Evolutionary conservation across 2,329 filamentous ascomycete species (phyloP), one percentile per base, ranked within the genome.

Genomic region (Emericellopsis cladophorae): DNA sequence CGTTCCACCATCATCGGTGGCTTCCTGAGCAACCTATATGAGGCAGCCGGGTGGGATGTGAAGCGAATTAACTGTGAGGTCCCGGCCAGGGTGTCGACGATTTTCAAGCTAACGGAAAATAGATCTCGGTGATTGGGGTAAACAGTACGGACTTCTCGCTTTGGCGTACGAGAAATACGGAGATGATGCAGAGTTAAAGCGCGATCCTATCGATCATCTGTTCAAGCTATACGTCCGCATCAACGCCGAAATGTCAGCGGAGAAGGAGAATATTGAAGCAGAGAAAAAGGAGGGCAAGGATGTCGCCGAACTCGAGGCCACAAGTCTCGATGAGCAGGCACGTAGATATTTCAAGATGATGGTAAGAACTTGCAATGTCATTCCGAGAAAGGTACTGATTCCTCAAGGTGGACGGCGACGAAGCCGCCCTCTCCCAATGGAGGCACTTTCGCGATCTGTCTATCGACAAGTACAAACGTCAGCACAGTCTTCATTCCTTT

Each of bases 211-310:
- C 54, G 83, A 84, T 58, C 85, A 92, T 57, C 66, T 92, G 9
- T 89, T 81, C 58, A 76, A 88, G 52, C 79, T 92, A 40, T 92
- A 90, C 52, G 84, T 89, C 46, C 74, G 77, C 58, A 86, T 90
- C 58, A 87, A 82, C 59, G 63, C 63, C 44, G 77, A 85, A 38
- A 72, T 81, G 54, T 60, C 66, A 3, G 74, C 68, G 0, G 81
- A 89, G 64, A 80, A 81, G 48, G 80, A 82, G 47, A 56, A 71
- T 44, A 75, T 81, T 21, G 77, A 79, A 50, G 67, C 62, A 34
- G 63, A 70, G 48, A 72, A 74, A 54, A 64, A 66, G 32, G 66
- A 66, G 34, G 68, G 72, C 43, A 65, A 74, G 50, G 72, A 73
- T 38, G 63, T 66, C 5, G 55, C 60, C 15, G 50, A 50, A 2